A percentile compares a stretch with the other conserved stretches of the same genome.
phyloP scores from a whole-genome alignment of 73 alveolate genomes.

The Tetrahymena malaccensis region DNA sequence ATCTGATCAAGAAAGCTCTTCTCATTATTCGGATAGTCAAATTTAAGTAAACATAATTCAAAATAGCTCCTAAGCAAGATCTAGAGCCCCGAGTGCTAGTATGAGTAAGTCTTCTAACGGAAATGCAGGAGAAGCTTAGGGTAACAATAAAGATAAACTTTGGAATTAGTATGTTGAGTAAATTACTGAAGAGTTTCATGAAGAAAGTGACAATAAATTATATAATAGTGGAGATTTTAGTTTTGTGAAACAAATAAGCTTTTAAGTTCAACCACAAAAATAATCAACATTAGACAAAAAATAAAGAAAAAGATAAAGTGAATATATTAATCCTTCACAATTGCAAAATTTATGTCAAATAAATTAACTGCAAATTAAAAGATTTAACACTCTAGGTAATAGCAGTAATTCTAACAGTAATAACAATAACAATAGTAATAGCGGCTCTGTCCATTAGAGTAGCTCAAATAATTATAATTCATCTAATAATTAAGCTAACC shows the following conservation, averaged over 20 bases:
- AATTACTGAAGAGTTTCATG: neutral
- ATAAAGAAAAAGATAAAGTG: neutral
- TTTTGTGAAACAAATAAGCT: neutral
- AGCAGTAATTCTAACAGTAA: neutral
- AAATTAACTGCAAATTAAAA: neutral
- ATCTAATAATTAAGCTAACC: neutral
- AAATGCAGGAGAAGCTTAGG: too few species aligned
- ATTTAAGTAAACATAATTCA: neutral
- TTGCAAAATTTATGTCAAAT: neutral
- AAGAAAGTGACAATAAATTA: neutral
- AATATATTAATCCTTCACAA: neutral
- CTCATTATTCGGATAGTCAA: neutral
- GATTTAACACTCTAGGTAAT: neutral
- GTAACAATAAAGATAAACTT: neutral
- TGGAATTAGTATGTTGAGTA: neutral
- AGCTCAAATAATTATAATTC: too few species aligned
- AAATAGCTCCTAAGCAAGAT: neutral
- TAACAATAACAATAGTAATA: neutral
- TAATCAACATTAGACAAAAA: neutral
- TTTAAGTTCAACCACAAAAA: neutral
- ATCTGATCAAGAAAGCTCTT: neutral
- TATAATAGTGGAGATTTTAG: neutral
- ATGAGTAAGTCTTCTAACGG: neutral
- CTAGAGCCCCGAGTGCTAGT: neutral
- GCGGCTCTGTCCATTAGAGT: neutral